Percentiles rank a stretch among this genome's conserved stretches.
Conservation (phyloP, 768 basidiomycete species). For the Udeniomyces megalosporus region DNA sequence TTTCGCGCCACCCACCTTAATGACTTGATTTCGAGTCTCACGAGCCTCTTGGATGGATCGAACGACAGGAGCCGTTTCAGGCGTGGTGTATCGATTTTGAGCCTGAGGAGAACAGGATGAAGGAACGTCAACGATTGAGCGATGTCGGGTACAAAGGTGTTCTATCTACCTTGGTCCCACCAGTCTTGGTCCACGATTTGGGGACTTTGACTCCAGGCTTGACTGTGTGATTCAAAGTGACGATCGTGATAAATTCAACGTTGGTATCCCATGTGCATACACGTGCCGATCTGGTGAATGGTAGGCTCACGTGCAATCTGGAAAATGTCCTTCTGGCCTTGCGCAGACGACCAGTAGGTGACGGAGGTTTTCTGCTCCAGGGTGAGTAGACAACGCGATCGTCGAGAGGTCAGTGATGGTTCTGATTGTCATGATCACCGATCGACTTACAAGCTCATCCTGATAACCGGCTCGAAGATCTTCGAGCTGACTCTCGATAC, state of each 20-base stretch:
- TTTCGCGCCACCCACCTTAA: conserved; percentile 30
- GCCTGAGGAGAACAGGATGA: conserved; percentile 30
- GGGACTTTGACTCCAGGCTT: conserved; percentile 52
- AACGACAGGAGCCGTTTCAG: conserved; percentile 51
- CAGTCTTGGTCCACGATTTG: conserved; percentile 62
- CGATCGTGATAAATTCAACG: neutral
- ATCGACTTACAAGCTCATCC: conserved; percentile 35
- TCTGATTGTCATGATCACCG: conserved; percentile 35
- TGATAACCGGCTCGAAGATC: conserved; percentile 47
- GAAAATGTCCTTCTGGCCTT: conserved; percentile 77
- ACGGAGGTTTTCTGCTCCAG: conserved; percentile 30
- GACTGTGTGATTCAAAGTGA: conserved; percentile 26
- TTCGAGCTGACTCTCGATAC: conserved; percentile 57
- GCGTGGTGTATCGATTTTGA: conserved; percentile 59
- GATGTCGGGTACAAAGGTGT: too few relatives aligned
- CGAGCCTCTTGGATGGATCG: conserved; percentile 81
- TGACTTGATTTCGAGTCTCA: conserved; percentile 61
- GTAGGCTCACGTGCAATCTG: conserved; percentile 41
- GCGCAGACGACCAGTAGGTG: conserved; percentile 57
- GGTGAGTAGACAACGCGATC: conserved; percentile 26
- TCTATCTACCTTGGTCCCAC: conserved; percentile 54
- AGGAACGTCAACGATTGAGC: neutral
- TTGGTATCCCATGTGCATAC: too few relatives aligned
- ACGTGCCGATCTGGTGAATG: too few relatives aligned
- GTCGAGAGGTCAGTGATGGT: neutral